phyloP scores from a whole-genome alignment of 2,329 filamentous ascomycete species.

The Immersiporthe knoxdaviesiana region DNA sequence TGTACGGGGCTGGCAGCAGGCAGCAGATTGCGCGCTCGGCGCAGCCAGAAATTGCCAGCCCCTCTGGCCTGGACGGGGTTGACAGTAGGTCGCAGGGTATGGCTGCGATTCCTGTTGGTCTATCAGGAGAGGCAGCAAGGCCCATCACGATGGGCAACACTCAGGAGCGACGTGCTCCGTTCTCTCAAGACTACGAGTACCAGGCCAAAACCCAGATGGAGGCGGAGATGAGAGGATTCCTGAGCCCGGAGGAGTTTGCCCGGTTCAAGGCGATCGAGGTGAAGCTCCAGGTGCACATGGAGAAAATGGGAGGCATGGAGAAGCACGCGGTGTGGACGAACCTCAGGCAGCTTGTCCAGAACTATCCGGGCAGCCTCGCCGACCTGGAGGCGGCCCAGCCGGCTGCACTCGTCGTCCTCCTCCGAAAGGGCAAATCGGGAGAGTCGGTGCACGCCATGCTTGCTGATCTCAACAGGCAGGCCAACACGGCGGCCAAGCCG shows the following conservation, averaged over 20 bases:
- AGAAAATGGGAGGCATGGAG: background rate
- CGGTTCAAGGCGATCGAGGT: background rate
- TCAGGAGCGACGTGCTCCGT: background rate
- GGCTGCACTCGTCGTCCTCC: background rate
- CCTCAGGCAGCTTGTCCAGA: background rate
- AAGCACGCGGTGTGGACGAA: background rate
- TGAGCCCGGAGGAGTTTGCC: background rate
- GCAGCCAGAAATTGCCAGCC: background rate
- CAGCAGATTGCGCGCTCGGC: too few species aligned
- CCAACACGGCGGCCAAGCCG: background rate
- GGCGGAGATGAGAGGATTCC: background rate
- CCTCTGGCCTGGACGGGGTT: too few species aligned
- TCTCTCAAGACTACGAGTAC: background rate
- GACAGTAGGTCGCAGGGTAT: background rate
- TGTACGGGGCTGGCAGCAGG: background rate
- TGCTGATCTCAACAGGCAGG: background rate
- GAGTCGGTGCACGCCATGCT: background rate
- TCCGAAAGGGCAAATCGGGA: background rate
- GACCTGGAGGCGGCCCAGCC: background rate
- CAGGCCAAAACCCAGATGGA: background rate
- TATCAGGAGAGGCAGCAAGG: background rate
- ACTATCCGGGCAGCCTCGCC: background rate
- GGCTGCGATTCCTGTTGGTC: background rate
- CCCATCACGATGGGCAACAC: background rate
- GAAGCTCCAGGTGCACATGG: background rate